Evolutionary conservation across 228 moss, liverwort and hornwort genomes (phyloP), one percentile per base, ranked within the genome.

Genomic region (Sphagnum magellanicum): DNA sequence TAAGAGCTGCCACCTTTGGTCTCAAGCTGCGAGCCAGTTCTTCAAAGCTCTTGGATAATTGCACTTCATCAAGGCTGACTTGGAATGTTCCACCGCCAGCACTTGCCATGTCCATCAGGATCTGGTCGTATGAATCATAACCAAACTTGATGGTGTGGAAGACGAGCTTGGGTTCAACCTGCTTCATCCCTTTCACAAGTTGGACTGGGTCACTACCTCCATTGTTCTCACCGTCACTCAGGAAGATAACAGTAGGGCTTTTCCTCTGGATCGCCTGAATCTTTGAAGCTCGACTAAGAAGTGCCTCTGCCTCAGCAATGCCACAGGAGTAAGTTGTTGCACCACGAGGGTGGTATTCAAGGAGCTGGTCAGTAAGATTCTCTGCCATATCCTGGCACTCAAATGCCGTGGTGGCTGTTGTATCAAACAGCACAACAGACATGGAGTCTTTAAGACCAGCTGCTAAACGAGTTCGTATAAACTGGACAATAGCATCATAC

Each of bases 151-250:
- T 72, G 4, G 81, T 77, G 32, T 81, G 81, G 1, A 81, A 8
- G 14, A 66, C 17, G 0, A 81, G 64, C 15, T 59, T 68, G 0
- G 77, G 71, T 48, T 83, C 74, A 14, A 77, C 46, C 6, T 71
- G 71, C 64, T 83, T 81, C 83, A 89, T 70, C 6, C 16, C 6
- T 5, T 68, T 16, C 5, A 89, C 76, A 15, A 59, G 47, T 7
- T 16, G 0, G 2, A 73, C 6, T 0, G 81, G 86, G 71, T 86
- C 47, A 6, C 3, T 10, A 8, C 74, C 71, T 8, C 67, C 74
- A 0, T 4, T 10, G 50, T 89, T 83, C 11, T 67, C 83, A 16
- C 86, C 89, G 8, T 86, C 89, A 55, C 85, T 88, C 6, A 88
- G 72, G n/a, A 88, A 88, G 53, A 88, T 81, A 47, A 81, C 51